phyloP scores from a whole-genome alignment of 768 basidiomycete genomes.

The Amanita fuliginea region DNA sequence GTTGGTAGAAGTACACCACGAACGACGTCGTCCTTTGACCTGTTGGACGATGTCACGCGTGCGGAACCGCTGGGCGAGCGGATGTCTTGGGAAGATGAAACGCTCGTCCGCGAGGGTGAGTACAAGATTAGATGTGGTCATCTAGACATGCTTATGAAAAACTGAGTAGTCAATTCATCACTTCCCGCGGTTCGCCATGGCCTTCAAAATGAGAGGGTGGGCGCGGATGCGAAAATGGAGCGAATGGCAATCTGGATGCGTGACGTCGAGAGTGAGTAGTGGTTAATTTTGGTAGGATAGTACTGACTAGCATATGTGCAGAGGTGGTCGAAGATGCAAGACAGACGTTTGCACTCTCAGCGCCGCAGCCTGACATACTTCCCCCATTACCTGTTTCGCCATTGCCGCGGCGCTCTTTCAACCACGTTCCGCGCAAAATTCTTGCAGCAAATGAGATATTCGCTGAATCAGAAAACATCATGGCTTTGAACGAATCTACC shows the following conservation, averaged over 20 bases:
- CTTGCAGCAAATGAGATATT: constrained; percentile 68
- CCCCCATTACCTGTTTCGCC: constrained; percentile 58
- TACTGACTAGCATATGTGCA: constrained; percentile 18
- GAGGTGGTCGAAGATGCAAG: constrained; percentile 77
- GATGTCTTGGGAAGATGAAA: constrained; percentile 42
- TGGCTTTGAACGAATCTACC: neutral
- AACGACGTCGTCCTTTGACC: constrained; percentile 29
- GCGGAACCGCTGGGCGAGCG: constrained; percentile 12
- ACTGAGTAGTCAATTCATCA: constrained; percentile 32
- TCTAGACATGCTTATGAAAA: constrained; percentile 1
- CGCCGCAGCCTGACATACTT: constrained; percentile 32
- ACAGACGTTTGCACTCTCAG: constrained; percentile 56
- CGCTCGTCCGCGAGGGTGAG: constrained; percentile 32
- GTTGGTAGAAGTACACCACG: constrained; percentile 33
- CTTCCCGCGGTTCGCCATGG: constrained; percentile 45
- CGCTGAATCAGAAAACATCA: constrained; percentile 26
- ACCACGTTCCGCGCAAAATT: constrained; percentile 42
- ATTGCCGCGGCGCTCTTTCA: constrained; percentile 35
- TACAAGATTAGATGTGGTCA: neutral
- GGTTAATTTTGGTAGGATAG: neutral
- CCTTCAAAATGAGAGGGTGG: constrained; percentile 38
- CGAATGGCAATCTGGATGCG: constrained; percentile 76
- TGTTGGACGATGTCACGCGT: constrained; percentile 13
- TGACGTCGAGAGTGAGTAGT: constrained; percentile 67
- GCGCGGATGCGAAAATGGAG: constrained; percentile 45